Conservation (phyloP, 140 eudicot genomes). For the Ambrosia hybrid region DNA sequence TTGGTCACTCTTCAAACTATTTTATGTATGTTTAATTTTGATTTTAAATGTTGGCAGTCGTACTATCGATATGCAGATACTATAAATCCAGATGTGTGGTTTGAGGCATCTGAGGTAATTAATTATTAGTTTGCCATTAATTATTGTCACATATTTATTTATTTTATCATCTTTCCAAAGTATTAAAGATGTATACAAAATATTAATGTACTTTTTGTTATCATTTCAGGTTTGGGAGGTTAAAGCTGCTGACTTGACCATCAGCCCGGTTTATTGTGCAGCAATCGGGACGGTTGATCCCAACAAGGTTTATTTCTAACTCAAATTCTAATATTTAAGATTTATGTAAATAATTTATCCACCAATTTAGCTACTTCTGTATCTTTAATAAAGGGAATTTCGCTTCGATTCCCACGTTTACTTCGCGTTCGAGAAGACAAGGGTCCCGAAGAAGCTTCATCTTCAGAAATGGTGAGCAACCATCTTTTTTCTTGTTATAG, state of each 20-base stretch:
- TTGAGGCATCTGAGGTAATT: constrained; percentile 90
- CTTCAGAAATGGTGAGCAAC: constrained; percentile 37
- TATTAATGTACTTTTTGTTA: not conserved
- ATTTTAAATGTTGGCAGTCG: constrained; percentile 48
- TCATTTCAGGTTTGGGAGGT: constrained; percentile 92
- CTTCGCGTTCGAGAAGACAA: constrained; percentile 51
- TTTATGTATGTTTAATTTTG: constrained; percentile 17
- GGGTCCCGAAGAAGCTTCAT: constrained; percentile 20
- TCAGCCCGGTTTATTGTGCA: constrained; percentile 93
- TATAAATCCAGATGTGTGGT: constrained; percentile 88
- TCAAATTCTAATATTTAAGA: not conserved
- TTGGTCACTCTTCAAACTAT: not conserved
- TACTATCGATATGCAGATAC: constrained; percentile 72
- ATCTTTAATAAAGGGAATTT: constrained; percentile 61
- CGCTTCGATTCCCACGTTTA: constrained; percentile 93
- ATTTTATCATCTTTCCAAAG: not conserved
- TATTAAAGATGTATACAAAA: not conserved
- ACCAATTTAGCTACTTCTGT: not conserved
- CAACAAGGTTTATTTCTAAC: constrained; percentile 55
- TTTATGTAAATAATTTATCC: not conserved
- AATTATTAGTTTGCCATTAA: not conserved
- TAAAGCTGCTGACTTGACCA: constrained; percentile 93
- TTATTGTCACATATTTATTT: not conserved
- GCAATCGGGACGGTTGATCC: constrained; percentile 82
- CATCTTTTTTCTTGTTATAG: not conserved